Evolutionary conservation across 768 basidiomycete species (phyloP).

Genomic region (Russula sp.): DNA sequence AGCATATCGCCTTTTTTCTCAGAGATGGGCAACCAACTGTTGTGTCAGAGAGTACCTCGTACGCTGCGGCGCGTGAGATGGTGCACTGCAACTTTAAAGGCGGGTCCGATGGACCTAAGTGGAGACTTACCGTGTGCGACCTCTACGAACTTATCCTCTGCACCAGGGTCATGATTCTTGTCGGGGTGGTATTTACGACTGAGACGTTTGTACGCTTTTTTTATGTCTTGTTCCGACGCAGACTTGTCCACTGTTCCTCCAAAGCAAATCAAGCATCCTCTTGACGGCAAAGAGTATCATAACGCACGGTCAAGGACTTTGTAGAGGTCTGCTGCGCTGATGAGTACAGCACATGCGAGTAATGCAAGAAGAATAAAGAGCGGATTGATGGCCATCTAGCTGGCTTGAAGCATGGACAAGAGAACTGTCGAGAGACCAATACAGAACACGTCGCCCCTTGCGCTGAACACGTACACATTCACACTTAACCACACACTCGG

Average conservation of each 20-base stretch:
- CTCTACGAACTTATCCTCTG: conserved; percentile 83
- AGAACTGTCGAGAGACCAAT: not conserved
- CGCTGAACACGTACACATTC: conserved; percentile 3
- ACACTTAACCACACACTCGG: not conserved
- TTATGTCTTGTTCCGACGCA: conserved; percentile 83
- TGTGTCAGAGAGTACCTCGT: conserved; percentile 87
- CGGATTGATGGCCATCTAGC: conserved; percentile 25
- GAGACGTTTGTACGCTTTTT: conserved; percentile 85
- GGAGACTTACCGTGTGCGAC: conserved; percentile 69
- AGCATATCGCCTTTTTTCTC: not conserved
- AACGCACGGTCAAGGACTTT: conserved; percentile 75
- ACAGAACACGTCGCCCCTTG: conserved; percentile 1
- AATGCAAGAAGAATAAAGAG: conserved; percentile 28
- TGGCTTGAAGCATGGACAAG: conserved; percentile 17
- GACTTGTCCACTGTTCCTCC: conserved; percentile 49
- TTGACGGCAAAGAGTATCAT: conserved; percentile 28
- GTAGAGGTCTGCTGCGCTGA: conserved; percentile 66
- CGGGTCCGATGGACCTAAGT: not conserved
- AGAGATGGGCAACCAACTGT: conserved; percentile 42
- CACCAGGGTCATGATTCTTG: conserved; percentile 82
- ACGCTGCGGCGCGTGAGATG: conserved; percentile 44
- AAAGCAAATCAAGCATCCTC: conserved; percentile 22
- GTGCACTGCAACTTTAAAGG: not conserved
- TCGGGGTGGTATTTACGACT: conserved; percentile 91
- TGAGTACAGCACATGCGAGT: conserved; percentile 30